Evolutionary conservation across 1,284 basidiomycete genomes (phyloP), one percentile per base, ranked within the genome.

Genomic region (Sutorius eximius): DNA sequence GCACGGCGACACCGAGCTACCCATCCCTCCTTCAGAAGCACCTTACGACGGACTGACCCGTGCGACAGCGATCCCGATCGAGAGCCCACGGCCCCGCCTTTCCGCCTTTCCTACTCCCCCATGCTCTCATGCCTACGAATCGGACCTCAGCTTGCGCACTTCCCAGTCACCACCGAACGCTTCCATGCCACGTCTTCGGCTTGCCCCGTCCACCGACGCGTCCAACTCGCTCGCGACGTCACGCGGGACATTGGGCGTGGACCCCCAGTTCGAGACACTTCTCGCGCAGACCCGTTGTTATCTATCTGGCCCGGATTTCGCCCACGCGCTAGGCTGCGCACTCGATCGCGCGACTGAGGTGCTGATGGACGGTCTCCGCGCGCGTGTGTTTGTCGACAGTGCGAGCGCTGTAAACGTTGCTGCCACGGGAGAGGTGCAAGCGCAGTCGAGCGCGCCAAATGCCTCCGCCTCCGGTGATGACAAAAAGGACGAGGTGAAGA

Each of bases 281-380:
- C 75, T 95, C 13, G 74, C 78, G 24, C 89, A 94, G 69, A 91
- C 91, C 0, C 81, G 82, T 41, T 70, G 72, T 6, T 78, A 86
- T 44, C 72, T 94, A 37, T 72, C 81, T 7, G 89, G 87, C 0
- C 72, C 82, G 0, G 87, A 93, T 67, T 93, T 93, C 65, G 73
- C 77, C 3, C 70, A 77, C 41, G 86, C 91, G 3, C 77, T 93
- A 3, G 82, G 85, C 47, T 79, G 78, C 36, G 82, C 82, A 52
- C 77, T 95, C 24, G 89, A 93, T 67, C 75, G 75, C 6, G 85
- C 86, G 34, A 87, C 86, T 34, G 81, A 73, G 5, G 71, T 77
- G 2, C 69, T 86, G 30, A 75, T 80, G 53, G 73, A 78, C 5
- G 81, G 82, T 3, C 71, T 92, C 45, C 75, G 80, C 59, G 75